Base-by-base conservation (phyloP, 2,329 filamentous ascomycete genomes). In the Pezicula neosporulosa region DNA sequence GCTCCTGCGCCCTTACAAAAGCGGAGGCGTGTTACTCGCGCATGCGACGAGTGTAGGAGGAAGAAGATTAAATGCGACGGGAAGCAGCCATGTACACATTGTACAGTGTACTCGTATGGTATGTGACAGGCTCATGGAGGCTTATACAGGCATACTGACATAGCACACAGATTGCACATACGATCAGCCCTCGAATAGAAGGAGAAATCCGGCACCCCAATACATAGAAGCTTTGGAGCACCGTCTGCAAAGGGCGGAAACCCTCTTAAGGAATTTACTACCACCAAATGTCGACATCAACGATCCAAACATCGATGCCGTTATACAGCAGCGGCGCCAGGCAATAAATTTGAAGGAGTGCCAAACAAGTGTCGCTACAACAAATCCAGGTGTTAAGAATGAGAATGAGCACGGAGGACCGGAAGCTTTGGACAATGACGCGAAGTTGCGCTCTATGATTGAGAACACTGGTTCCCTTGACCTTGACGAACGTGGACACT, bases 71-170 rank as follows among this genome's bases (percentile, higher is more conserved):
- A 92, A 68, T 93, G 88, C 62, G 88, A 92, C 67, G 89, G 88
- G 60, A 90, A 91, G 69, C 88, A 92, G 67, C 89, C 89, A 9
- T 94, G 89, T 71, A 97, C 92, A 0, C 94, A 97, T 70, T 99
- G 94, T 70, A 96, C 92, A 10, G 91, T 97, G 46, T 99, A 99
- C 71, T 97, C 91, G 68, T 99, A 99, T 76, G 93, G 94, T 97
- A 79, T 66, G 79, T 43, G 28, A 24, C 44, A 13, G 12, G 49
- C 38, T 30, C 19, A 48, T 27, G 35, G 30, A 43, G n/a, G 33
- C 36, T 44, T 35, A 18, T n/a, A 24, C 18, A 15, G n/a, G 13
- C 8, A 27, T 33, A 38, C 45, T 48, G 47, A 50, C 44, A 8
- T n/a, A 4, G 15, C 47, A 18, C 10, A 21, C 15, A 89, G 86